These are phyloP conservation scores for Rhodotorula sp. DNA, from an alignment of 1,284 basidiomycete genomes.

Conservation along the genomic window DNA sequence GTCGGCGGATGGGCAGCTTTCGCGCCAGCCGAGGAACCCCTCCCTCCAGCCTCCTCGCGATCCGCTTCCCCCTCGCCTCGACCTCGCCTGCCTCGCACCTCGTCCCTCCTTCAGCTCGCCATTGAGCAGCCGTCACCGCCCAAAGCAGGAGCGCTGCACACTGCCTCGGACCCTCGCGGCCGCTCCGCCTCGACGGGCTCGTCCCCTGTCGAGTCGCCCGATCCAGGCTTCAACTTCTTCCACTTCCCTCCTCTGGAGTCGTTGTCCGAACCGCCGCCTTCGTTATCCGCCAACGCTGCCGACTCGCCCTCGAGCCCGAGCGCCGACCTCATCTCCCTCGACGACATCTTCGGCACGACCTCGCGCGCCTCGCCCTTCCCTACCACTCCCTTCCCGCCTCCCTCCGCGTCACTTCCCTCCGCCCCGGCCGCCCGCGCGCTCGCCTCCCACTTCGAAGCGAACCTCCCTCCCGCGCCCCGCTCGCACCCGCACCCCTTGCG, in stretches of 20 bases:
- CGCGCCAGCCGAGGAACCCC: background rate
- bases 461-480: background rate
- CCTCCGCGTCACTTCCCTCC: background rate
- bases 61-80: background rate
- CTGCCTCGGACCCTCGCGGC: background rate
- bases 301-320: background rate
- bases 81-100: background rate
- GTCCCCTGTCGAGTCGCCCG: background rate
- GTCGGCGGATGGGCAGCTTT: background rate
- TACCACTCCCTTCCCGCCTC: background rate
- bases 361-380: constrained; percentile 3
- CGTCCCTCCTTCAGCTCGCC: background rate
- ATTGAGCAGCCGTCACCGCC: background rate
- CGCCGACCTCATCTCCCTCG: background rate
- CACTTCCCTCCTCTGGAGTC: background rate
- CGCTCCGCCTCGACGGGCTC: background rate
- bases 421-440: background rate
- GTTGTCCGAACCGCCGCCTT: background rate
- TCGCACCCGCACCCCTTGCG: background rate
- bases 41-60: background rate
- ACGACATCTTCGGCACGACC: constrained; percentile 3
- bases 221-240: background rate
- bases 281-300: background rate
- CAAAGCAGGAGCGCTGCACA: background rate
- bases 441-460: background rate